phyloP scores from a whole-genome alignment of 2,329 filamentous ascomycete genomes.

The Erysiphe pulchra region DNA sequence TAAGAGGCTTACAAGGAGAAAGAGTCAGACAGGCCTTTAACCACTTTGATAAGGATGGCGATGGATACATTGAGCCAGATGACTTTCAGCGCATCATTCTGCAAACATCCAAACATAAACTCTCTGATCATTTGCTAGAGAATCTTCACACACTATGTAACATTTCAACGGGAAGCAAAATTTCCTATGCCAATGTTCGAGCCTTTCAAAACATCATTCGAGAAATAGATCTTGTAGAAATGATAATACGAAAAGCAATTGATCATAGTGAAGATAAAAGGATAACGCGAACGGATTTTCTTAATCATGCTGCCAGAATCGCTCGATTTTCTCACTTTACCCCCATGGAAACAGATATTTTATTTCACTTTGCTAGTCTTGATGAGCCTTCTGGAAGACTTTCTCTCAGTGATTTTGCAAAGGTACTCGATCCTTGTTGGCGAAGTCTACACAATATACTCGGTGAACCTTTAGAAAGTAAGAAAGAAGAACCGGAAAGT shows the following conservation, averaged over 20 bases:
- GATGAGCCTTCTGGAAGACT: conserved; percentile 74
- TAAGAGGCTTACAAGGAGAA: conserved; percentile 87
- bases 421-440: conserved; percentile 88
- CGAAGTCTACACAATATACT: conserved; percentile 23
- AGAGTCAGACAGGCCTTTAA: conserved; percentile 88
- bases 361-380: conserved; percentile 92
- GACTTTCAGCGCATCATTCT: conserved; percentile 93
- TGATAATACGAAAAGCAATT: conserved; percentile 73
- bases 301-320: conserved; percentile 75
- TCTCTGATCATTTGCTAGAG: conserved; percentile 81
- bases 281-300: conserved; percentile 81
- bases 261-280: conserved; percentile 65
- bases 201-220: conserved; percentile 96
- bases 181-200: conserved; percentile 90
- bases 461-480: conserved; percentile 16
- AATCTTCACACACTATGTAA: conserved; percentile 88
- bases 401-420: conserved; percentile 63
- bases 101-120: conserved; percentile 81
- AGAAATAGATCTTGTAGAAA: conserved; percentile 92
- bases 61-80: conserved; percentile 85
- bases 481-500: conserved; percentile 23
- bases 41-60: conserved; percentile 66
- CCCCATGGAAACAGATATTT: conserved; percentile 93
- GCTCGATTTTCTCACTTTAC: conserved; percentile 92
- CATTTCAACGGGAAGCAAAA: conserved; percentile 72